Base-by-base conservation (phyloP, 805 yeast species). In the Hanseniaspora valbyensis region DNA sequence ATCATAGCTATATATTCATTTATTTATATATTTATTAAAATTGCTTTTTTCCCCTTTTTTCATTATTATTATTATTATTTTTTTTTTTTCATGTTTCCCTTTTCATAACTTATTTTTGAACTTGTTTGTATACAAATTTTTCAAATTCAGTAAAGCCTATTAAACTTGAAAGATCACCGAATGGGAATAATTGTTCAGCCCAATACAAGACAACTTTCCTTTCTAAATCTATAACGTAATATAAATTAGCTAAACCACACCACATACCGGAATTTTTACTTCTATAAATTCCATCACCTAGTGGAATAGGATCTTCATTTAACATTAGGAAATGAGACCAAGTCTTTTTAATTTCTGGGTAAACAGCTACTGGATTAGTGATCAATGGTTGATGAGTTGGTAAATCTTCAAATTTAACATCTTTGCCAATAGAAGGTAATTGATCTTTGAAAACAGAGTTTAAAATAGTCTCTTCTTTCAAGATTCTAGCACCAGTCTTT, bases 191-290 rank as follows among this genome's bases (percentile, higher is more conserved):
- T 50, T 68, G 70, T 21, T 66, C 58, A 19, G 63, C 70, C 57
- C 64, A 66, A 42, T 62, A 58, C 1, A 72, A 71, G 3, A 64
- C 73, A 39, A 67, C 54, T 14, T 61, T 63, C 40, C 65, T 66
- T 43, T 64, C 55, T 9, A 59, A 49, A 55, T 70, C 74, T 25
- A 70, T 54, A 69, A 72, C 71, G 54, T 60, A 70, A 54, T 56
- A 69, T 32, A 68, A 57, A 53, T 67, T 70, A 19, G 70, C 65
- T 33, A 68, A 49, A 0, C 74, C 74, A 18, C 65, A 59, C 74
- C 74, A 70, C 52, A 56, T 59, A n/a, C 62, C 52, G 2, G 67
- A 55, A 1, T 68, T 66, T 5, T 54, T 57, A 13, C 67, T 60
- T 43, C 72, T 55, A 19, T 26, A 24, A 37, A 42, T 22, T 14